Percentiles rank a stretch among this genome's conserved stretches.
These are phyloP conservation scores for Harringtonia aguacate DNA, from an alignment of 2,329 filamentous ascomycete species.

Conservation along the genomic window DNA sequence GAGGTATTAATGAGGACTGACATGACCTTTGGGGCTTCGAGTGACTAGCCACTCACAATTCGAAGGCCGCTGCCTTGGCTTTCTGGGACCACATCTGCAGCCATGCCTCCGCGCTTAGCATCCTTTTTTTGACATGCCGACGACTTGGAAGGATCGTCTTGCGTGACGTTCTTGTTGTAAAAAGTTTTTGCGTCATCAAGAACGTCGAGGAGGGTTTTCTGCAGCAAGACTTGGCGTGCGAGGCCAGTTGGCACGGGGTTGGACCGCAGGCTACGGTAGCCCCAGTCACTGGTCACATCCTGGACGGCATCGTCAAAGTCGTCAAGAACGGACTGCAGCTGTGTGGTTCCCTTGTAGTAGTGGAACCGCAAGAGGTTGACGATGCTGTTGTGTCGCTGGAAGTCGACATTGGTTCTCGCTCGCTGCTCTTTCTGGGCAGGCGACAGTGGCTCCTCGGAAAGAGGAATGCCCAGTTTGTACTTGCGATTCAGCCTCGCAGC, in stretches of 20 bases:
- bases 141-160: too few relatives aligned
- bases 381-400: slow-evolving; percentile 13
- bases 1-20: too few relatives aligned
- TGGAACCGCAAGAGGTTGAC: slow-evolving; percentile 13
- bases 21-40: too few relatives aligned
- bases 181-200: slow-evolving; percentile 8
- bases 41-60: too few relatives aligned
- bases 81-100: not conserved
- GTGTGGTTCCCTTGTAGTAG: slow-evolving; percentile 11
- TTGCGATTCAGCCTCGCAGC: slow-evolving; percentile 15
- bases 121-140: too few relatives aligned
- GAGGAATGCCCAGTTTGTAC: slow-evolving; percentile 17
- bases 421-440: slow-evolving; percentile 11
- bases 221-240: slow-evolving; percentile 13
- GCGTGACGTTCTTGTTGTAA: not conserved
- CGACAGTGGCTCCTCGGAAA: slow-evolving; percentile 12
- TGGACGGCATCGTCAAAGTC: slow-evolving; percentile 15
- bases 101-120: too few relatives aligned
- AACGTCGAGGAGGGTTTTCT: slow-evolving; percentile 13
- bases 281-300: slow-evolving; percentile 12
- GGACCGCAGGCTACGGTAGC: slow-evolving; percentile 7
- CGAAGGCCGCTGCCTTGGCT: not conserved
- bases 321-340: slow-evolving; percentile 9
- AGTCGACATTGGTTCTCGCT: slow-evolving; percentile 8
- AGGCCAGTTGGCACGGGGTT: slow-evolving; percentile 8